Conservation (phyloP, 106 monocot genomes). For the Amphibolis antarctica region DNA sequence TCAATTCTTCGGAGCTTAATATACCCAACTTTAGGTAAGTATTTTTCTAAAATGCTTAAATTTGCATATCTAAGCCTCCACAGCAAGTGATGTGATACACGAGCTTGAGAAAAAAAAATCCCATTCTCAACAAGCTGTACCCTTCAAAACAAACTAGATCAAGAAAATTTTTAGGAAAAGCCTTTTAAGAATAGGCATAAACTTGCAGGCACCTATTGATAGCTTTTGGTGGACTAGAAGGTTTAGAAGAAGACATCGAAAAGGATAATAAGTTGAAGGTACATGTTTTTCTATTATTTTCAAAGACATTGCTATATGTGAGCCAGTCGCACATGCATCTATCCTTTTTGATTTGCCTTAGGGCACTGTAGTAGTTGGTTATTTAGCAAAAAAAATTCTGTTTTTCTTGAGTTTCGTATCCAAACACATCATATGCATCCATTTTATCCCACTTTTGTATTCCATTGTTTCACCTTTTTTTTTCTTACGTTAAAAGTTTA, state of each 20-base stretch:
- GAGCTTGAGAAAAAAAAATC: neutral
- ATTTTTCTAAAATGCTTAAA: neutral
- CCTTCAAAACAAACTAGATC: too few relatives aligned
- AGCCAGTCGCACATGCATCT: neutral
- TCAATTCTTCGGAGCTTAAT: slow-evolving; percentile 69
- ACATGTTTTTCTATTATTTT: slow-evolving; percentile 1
- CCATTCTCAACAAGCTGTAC: too few relatives aligned
- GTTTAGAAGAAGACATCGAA: slow-evolving; percentile 91
- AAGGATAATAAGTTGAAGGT: slow-evolving; percentile 83
- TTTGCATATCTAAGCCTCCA: neutral
- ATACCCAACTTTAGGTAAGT: slow-evolving; percentile 57
- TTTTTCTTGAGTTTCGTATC: neutral
- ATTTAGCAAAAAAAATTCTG: too few relatives aligned
- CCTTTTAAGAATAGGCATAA: neutral
- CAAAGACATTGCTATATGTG: neutral
- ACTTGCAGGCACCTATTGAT: slow-evolving; percentile 71
- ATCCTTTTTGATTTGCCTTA: neutral
- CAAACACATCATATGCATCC: neutral
- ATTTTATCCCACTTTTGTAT: neutral
- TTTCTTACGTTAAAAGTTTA: too few relatives aligned
- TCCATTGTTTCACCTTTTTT: neutral
- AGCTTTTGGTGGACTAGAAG: slow-evolving; percentile 86
- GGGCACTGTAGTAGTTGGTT: too few relatives aligned
- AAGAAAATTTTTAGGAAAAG: neutral
- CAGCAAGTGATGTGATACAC: neutral